phyloP scores from a whole-genome alignment of 2,329 filamentous ascomycete genomes.

The Dactylellina leptospora region DNA sequence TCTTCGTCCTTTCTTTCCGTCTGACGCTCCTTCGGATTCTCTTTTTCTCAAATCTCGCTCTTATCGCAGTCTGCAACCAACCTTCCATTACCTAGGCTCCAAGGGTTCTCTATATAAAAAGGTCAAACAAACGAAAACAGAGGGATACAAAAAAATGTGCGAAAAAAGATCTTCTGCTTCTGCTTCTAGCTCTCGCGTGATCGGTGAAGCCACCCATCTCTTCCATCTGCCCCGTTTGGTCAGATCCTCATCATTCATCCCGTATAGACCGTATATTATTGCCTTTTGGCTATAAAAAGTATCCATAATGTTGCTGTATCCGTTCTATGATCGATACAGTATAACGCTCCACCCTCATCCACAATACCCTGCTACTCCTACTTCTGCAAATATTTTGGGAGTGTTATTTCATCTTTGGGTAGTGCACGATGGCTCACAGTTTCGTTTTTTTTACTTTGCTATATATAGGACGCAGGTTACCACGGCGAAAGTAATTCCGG shows the following conservation, averaged over 20 bases:
- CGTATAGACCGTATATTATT: constrained; percentile 25
- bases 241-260: background rate
- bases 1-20: constrained; percentile 1
- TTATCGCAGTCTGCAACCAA: constrained; percentile 29
- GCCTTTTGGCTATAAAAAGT: background rate
- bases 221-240: background rate
- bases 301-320: background rate
- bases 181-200: constrained; percentile 43
- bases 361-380: background rate
- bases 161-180: constrained; percentile 41
- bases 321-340: background rate
- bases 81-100: constrained; percentile 52
- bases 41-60: constrained; percentile 19
- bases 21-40: constrained; percentile 10
- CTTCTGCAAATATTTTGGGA: background rate
- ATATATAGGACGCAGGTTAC: too few relatives aligned
- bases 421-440: constrained; percentile 14
- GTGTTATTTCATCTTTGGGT: constrained; percentile 10
- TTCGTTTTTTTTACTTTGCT: background rate
- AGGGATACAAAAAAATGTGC: constrained; percentile 17
- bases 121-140: constrained; percentile 30
- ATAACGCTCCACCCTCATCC: background rate
- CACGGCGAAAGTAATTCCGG: constrained; percentile 4
- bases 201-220: constrained; percentile 37
- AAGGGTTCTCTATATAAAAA: constrained; percentile 50